phyloP scores from a whole-genome alignment of 2,329 filamentous ascomycete genomes.

The Malbranchea zuffiana region DNA sequence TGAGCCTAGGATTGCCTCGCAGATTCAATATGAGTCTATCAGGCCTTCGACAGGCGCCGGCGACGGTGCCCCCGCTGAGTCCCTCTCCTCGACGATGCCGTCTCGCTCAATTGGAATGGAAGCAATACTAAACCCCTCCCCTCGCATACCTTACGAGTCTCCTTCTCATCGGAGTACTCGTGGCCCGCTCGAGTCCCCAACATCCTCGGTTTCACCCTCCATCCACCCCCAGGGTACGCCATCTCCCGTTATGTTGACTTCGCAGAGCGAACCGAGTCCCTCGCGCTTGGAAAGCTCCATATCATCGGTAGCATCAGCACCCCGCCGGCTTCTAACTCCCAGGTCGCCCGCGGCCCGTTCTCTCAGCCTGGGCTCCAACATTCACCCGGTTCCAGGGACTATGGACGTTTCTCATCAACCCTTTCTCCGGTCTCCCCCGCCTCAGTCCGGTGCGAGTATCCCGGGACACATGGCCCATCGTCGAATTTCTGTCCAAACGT shows the following conservation, averaged over 20 bases:
- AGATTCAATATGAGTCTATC: too few species aligned
- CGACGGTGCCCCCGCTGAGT: too few species aligned
- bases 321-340: slow-evolving; percentile 26
- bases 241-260: slow-evolving; percentile 10
- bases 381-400: slow-evolving; percentile 21
- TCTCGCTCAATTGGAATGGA: slow-evolving; percentile 32
- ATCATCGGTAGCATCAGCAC: slow-evolving; percentile 25
- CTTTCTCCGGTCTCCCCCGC: slow-evolving; percentile 25
- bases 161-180: slow-evolving; percentile 15
- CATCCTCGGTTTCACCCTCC: slow-evolving; percentile 11
- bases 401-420: slow-evolving; percentile 28
- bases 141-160: slow-evolving; percentile 18
- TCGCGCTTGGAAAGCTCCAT: slow-evolving; percentile 8
- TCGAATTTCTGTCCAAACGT: slow-evolving; percentile 5
- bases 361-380: slow-evolving; percentile 20
- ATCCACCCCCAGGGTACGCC: slow-evolving; percentile 8
- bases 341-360: slow-evolving; percentile 30
- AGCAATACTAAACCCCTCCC: slow-evolving; percentile 31
- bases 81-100: slow-evolving; percentile 10
- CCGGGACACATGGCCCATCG: slow-evolving; percentile 8
- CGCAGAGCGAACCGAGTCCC: slow-evolving; percentile 8
- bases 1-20: too few species aligned
- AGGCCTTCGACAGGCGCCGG: background rate
- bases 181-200: slow-evolving; percentile 20
- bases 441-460: slow-evolving; percentile 14